A percentile compares a stretch with the other conserved stretches of the same genome.
phyloP scores from a whole-genome alignment of 2,329 filamentous ascomycete species.

The Leptosphaerulina australis region DNA sequence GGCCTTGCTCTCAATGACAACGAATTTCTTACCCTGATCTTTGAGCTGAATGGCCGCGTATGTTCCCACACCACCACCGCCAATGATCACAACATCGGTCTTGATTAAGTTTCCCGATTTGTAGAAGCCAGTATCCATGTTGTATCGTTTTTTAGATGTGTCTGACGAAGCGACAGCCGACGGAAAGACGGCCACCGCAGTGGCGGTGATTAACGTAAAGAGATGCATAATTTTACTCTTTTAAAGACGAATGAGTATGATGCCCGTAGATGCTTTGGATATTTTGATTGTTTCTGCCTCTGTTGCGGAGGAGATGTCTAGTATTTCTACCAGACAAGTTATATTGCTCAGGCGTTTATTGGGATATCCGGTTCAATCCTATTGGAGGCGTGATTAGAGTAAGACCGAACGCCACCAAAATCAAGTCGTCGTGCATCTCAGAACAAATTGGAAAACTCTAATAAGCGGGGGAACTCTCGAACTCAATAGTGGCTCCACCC shows the following conservation, averaged over 20 bases:
- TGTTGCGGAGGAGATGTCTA: too few relatives aligned
- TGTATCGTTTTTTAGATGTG: neutral
- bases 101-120: conserved; percentile 4
- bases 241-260: neutral
- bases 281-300: too few relatives aligned
- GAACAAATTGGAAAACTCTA: too few relatives aligned
- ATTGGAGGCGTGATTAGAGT: too few relatives aligned
- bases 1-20: conserved; percentile 46
- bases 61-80: conserved; percentile 51
- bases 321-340: too few relatives aligned
- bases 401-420: too few relatives aligned
- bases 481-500: too few relatives aligned
- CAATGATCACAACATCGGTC: conserved; percentile 47
- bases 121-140: conserved; percentile 1
- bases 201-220: neutral
- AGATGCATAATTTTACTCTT: neutral
- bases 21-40: conserved; percentile 46
- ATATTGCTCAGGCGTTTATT: too few relatives aligned
- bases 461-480: too few relatives aligned
- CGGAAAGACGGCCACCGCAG: conserved; percentile 5
- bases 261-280: too few relatives aligned
- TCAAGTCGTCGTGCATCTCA: too few relatives aligned
- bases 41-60: conserved; percentile 52
- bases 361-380: too few relatives aligned
- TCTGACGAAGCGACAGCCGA: conserved; percentile 1